Evolutionary conservation across 306 rosid species (phyloP), one percentile per base, ranked within the genome.

Genomic region (Inga oerstediana): DNA sequence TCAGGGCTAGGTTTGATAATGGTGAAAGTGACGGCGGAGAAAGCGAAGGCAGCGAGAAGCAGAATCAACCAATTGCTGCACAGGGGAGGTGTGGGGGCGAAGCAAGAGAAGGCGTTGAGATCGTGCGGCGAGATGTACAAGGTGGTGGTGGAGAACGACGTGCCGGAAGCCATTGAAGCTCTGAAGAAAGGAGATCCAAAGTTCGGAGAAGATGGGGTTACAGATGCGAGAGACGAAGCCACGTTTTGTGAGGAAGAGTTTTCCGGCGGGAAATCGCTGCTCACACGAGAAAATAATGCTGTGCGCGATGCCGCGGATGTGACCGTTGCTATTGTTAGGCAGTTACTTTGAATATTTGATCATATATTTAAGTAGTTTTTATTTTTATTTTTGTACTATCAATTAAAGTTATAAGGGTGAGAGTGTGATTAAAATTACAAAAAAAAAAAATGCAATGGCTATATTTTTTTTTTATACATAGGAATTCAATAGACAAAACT

Each of bases 121-220:
- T 82, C 86, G 9, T 87, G 90, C 34, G 84, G 39, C 45, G 49
- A 35, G 5, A 71, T 52, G 22, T 87, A 88, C n/a, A 76, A 10
- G 0, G 54, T 82, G 35, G 78, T 85, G 49, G 20, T 88, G 22
- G 45, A 56, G 2, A 78, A 27, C 24, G 85, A 88, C 51, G 44
- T 80, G 3, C 87, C 89, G 4, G 41, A 68, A 19, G 91, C 95
- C 82, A 75, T 59, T 51, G 88, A 91, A 56, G 96, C 87, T 81
- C 61, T 90, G 66, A 52, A 78, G 17, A 86, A 73, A 61, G 96
- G 89, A 5, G 44, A 84, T 41, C 82, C 84, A 3, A 90, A 88
- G 37, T 84, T 87, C 76, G 93, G 94, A 0, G 85, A 82, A 80
- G 66, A 84, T 24, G 83, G 86, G 0, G 83, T 86, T 0, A 84